Conservation (phyloP, 108 stramenopile species). For the Mediolabrus comicus region DNA sequence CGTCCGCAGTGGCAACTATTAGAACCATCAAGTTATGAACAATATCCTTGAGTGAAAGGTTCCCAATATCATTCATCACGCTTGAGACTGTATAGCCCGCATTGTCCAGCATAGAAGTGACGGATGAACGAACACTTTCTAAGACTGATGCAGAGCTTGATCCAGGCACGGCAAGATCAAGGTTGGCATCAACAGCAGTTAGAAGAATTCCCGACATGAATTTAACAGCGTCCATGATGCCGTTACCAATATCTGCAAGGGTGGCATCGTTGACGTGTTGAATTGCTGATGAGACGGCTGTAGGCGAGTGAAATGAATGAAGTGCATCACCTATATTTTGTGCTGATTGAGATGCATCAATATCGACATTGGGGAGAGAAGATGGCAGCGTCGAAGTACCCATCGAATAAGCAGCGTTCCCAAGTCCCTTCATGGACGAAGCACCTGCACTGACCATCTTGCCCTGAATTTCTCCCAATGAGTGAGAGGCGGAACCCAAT, state of each 20-base stretch:
- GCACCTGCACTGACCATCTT: slow-evolving; percentile 16
- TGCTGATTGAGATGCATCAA: not conserved
- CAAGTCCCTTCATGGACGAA: slow-evolving; percentile 6
- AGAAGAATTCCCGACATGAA: slow-evolving; percentile 22
- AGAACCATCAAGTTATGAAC: slow-evolving; percentile 20
- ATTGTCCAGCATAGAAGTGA: slow-evolving; percentile 16
- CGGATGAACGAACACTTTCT: slow-evolving; percentile 14
- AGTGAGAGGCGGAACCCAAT: slow-evolving; percentile 17
- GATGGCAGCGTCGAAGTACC: not conserved
- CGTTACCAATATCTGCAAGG: slow-evolving; percentile 28
- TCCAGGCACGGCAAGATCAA: slow-evolving; percentile 12
- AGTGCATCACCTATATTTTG: not conserved
- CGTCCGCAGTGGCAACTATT: slow-evolving; percentile 26
- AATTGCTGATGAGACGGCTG: not conserved
- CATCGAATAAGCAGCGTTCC: not conserved
- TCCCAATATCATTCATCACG: slow-evolving; percentile 12
- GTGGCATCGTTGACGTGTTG: slow-evolving; percentile 17
- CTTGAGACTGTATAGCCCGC: slow-evolving; percentile 14
- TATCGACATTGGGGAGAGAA: not conserved
- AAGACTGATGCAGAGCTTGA: slow-evolving; percentile 16
- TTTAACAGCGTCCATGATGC: slow-evolving; percentile 11
- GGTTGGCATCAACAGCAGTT: slow-evolving; percentile 17
- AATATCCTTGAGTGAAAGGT: slow-evolving; percentile 33
- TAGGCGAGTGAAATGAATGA: not conserved
- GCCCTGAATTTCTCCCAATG: slow-evolving; percentile 2